A percentile compares a stretch with the other conserved stretches of the same genome.
phyloP scores from a whole-genome alignment of 2,329 filamentous ascomycete genomes.

The Ophiocordyceps camponoti-leonardi region DNA sequence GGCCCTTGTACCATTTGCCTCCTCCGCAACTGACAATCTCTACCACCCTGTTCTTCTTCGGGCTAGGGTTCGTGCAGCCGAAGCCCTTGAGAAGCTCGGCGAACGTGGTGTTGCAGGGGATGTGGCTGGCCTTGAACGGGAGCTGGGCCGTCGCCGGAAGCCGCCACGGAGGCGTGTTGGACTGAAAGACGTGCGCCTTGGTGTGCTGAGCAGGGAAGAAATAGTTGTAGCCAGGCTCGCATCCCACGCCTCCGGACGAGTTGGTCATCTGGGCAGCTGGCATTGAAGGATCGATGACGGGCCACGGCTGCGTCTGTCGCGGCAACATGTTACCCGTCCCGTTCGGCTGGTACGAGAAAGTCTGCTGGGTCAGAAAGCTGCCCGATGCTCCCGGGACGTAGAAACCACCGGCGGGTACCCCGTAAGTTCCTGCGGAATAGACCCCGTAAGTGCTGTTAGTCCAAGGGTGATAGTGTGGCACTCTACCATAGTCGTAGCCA shows the following conservation, averaged over 20 bases:
- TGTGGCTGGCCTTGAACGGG: constrained; percentile 30
- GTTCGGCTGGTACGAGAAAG: constrained; percentile 19
- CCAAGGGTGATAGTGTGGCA: constrained; percentile 7
- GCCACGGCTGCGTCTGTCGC: constrained; percentile 23
- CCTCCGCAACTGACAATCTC: constrained; percentile 37
- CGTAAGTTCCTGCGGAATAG: constrained; percentile 5
- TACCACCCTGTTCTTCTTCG: constrained; percentile 37
- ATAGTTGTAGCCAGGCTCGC: constrained; percentile 46
- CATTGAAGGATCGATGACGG: constrained; percentile 24
- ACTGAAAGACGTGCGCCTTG: constrained; percentile 40
- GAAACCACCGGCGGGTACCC: constrained; percentile 1
- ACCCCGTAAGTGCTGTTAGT: constrained; percentile 11
- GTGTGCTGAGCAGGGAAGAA: constrained; percentile 41
- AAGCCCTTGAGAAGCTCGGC: constrained; percentile 40
- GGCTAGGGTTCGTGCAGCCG: constrained; percentile 31
- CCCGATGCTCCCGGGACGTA: constrained; percentile 2
- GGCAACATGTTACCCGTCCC: constrained; percentile 16
- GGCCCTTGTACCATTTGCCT: constrained; percentile 41
- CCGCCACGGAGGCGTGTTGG: constrained; percentile 34
- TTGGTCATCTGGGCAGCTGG: constrained; percentile 38
- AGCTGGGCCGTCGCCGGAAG: constrained; percentile 22
- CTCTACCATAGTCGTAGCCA: constrained; percentile 13
- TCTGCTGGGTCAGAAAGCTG: constrained; percentile 11
- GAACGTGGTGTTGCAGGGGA: constrained; percentile 34
- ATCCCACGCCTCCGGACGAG: constrained; percentile 37